phyloP scores from a whole-genome alignment of 2,329 filamentous ascomycete genomes.

The Botrytis byssoidea region DNA sequence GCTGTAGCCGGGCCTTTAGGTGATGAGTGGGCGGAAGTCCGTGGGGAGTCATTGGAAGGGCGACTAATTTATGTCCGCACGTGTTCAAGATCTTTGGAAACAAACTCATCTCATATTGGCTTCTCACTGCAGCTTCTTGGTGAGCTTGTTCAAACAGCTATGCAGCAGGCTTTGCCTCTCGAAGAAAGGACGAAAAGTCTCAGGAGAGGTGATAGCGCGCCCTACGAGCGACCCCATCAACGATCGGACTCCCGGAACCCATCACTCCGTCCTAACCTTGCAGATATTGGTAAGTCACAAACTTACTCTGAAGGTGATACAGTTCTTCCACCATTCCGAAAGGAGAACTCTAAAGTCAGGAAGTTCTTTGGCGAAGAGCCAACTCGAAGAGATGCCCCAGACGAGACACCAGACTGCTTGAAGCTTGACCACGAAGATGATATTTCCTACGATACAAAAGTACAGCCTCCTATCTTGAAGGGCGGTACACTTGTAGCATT shows the following conservation, averaged over 20 bases:
- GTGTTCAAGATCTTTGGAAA: slow-evolving; percentile 78
- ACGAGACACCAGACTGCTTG: slow-evolving; percentile 81
- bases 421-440: slow-evolving; percentile 85
- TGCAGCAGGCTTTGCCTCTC: slow-evolving; percentile 43
- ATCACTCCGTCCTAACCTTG: slow-evolving; percentile 33
- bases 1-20: slow-evolving; percentile 85
- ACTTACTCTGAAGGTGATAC: slow-evolving; percentile 58
- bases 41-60: slow-evolving; percentile 84
- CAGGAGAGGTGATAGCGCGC: slow-evolving; percentile 57
- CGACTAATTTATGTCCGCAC: slow-evolving; percentile 77
- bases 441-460: slow-evolving; percentile 84
- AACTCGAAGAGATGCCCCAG: slow-evolving; percentile 45
- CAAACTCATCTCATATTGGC: slow-evolving; percentile 80
- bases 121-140: slow-evolving; percentile 85
- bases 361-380: slow-evolving; percentile 67
- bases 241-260: slow-evolving; percentile 53
- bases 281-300: slow-evolving; percentile 46
- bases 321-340: slow-evolving; percentile 53
- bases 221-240: slow-evolving; percentile 55
- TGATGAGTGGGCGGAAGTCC: slow-evolving; percentile 94
- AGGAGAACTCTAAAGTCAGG: slow-evolving; percentile 62
- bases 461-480: slow-evolving; percentile 72
- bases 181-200: slow-evolving; percentile 48
- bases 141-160: slow-evolving; percentile 67
- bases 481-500: slow-evolving; percentile 86